Evolutionary conservation across 2,329 filamentous ascomycete species (phyloP), one percentile per base, ranked within the genome.

Genomic region (Pleomassaria siparia): DNA sequence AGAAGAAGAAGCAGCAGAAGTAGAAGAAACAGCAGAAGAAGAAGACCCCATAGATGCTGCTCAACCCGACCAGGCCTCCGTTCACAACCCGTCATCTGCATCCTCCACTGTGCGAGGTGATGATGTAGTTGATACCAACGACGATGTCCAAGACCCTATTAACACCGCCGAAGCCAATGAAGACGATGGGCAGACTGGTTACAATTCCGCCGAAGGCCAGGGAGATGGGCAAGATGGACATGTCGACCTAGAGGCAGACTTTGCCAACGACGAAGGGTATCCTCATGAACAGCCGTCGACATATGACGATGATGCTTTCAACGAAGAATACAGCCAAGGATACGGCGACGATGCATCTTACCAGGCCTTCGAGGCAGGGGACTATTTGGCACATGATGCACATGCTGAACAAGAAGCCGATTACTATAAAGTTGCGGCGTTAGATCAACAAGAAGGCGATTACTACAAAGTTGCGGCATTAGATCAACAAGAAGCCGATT

Each of bases 21-120:
- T n/a, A 30, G 28, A n/a, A 10, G 10, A 10, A 30, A 30, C 10
- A 37, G 33, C 9, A 37, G 33, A 26, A 26, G 25, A 26, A 7
- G 25, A 30, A 30, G 29, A 35, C 10, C 20, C 37, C n/a, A 28
- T 15, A 16, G 35, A 53, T 30, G 47, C 30, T 21, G 44, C 50
- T 15, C 48, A 46, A 18, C 33, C 22, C n/a, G 49, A 54, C 16
- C 44, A 46, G 32, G 48, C 47, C 15, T 36, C 46, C 11, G 33
- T 36, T 13, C 49, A 55, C 24, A 55, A 55, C 15, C 43, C 46
- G 1, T 67, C 66, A 1, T 59, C 63, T 5, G 60, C 59, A 16
- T 67, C 69, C 22, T 59, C 62, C 13, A 72, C 68, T 3, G 55
- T 72, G 4, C 63, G 67, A 49, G 68, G 62, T 28, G 67, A 70